These are phyloP conservation scores for Russula earlei DNA, from an alignment of 768 basidiomycete species.

Conservation along the genomic window DNA sequence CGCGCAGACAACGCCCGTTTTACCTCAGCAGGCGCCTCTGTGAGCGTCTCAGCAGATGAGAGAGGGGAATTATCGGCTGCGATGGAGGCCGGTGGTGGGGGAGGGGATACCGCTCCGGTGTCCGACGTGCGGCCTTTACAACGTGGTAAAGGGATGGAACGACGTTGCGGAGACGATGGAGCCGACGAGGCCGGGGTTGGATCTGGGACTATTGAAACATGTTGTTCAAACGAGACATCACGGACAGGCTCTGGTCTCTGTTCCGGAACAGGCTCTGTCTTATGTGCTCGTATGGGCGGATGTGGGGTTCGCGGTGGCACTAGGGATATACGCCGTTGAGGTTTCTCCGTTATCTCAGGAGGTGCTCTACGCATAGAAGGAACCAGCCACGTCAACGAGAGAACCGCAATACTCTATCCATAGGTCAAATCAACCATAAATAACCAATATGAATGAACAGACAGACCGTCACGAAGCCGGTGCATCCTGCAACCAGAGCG, in stretches of 20 bases:
- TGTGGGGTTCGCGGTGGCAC: background rate
- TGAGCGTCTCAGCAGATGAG: slow-evolving; percentile 14
- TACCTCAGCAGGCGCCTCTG: background rate
- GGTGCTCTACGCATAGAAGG: background rate
- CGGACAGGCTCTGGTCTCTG: slow-evolving; percentile 1
- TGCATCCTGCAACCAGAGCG: slow-evolving; percentile 5
- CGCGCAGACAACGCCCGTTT: slow-evolving; percentile 8
- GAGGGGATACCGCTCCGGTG: background rate
- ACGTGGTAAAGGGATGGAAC: background rate
- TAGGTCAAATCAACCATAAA: background rate
- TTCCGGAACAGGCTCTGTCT: background rate
- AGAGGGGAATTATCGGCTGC: background rate
- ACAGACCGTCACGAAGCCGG: slow-evolving; percentile 16
- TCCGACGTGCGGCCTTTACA: background rate
- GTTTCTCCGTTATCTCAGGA: background rate
- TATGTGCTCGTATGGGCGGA: background rate
- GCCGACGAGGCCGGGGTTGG: background rate
- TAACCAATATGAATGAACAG: background rate
- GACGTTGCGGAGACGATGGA: background rate
- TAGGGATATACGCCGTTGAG: background rate
- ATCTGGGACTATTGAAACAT: background rate
- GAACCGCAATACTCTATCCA: slow-evolving; percentile 8
- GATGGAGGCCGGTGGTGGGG: background rate
- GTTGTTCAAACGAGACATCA: slow-evolving; percentile 15
- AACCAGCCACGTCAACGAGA: slow-evolving; percentile 12